Evolutionary conservation across 2,329 filamentous ascomycete genomes (phyloP).

Genomic region (Penicillium frequentans): DNA sequence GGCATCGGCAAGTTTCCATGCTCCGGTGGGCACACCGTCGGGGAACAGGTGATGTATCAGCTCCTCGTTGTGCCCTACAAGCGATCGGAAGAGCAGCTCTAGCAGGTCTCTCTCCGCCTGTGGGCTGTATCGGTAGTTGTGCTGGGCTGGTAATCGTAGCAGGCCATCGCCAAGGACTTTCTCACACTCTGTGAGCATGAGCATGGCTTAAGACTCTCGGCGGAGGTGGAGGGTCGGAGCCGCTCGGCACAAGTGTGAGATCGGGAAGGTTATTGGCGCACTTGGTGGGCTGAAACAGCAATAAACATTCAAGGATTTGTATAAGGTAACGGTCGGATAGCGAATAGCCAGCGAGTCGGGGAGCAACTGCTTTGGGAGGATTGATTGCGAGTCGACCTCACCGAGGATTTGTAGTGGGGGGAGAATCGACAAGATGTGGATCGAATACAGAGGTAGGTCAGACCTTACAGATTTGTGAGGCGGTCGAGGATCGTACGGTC

Average conservation of each 20-base stretch:
- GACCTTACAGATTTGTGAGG: background rate
- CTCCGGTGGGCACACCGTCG: conserved; percentile 62
- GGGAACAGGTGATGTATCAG: conserved; percentile 82
- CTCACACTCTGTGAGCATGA: conserved; percentile 59
- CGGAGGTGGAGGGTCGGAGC: conserved; percentile 17
- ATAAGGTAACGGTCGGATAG: background rate
- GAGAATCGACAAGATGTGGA: conserved; percentile 18
- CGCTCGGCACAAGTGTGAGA: conserved; percentile 25
- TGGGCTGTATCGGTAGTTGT: conserved; percentile 73
- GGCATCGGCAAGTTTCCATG: conserved; percentile 77
- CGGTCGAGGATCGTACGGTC: background rate
- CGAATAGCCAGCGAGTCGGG: background rate
- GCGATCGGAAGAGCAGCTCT: conserved; percentile 79
- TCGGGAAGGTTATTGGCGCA: conserved; percentile 16
- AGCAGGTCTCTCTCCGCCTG: conserved; percentile 71
- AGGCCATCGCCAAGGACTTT: conserved; percentile 81
- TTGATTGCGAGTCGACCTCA: conserved; percentile 1
- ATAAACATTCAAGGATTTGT: background rate
- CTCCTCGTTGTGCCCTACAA: conserved; percentile 72
- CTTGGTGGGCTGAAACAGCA: background rate
- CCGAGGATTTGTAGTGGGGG: conserved; percentile 21
- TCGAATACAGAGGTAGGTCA: conserved; percentile 5
- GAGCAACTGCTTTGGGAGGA: background rate
- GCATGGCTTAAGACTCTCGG: conserved; percentile 29
- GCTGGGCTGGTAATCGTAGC: conserved; percentile 70